Conservation (phyloP, 495 filamentous ascomycete species). For the Cryomyces minteri region DNA sequence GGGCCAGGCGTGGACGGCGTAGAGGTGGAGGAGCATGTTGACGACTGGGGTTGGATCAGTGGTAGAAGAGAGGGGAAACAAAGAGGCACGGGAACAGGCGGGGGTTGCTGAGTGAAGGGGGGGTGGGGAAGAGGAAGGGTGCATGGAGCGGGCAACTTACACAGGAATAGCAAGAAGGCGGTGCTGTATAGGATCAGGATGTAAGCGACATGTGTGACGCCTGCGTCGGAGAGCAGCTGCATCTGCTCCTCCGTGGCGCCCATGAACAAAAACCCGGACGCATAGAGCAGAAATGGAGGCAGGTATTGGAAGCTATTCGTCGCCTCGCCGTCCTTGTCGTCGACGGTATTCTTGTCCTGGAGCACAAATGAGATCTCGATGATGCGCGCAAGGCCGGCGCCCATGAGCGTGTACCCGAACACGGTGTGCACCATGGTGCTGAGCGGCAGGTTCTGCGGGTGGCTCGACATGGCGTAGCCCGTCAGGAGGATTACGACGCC, state of each 20-base stretch:
- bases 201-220: slow-evolving; percentile 79
- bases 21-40: slow-evolving; percentile 67
- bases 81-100: not conserved
- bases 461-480: slow-evolving; percentile 86
- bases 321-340: slow-evolving; percentile 30
- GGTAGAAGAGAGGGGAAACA: not conserved
- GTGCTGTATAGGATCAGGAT: slow-evolving; percentile 79
- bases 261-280: slow-evolving; percentile 95
- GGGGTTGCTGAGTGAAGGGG: not conserved
- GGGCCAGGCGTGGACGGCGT: slow-evolving; percentile 41
- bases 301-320: slow-evolving; percentile 86
- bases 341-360: slow-evolving; percentile 39
- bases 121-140: not conserved
- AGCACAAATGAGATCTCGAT: slow-evolving; percentile 86
- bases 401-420: slow-evolving; percentile 94
- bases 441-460: slow-evolving; percentile 64
- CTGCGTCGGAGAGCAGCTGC: slow-evolving; percentile 46
- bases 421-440: slow-evolving; percentile 81
- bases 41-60: slow-evolving; percentile 29
- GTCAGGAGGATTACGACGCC: slow-evolving; percentile 80
- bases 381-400: slow-evolving; percentile 61
- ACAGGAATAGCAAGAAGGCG: slow-evolving; percentile 77
- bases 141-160: slow-evolving; percentile 24
- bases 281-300: slow-evolving; percentile 75
- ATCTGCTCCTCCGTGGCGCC: slow-evolving; percentile 94